Percentiles rank a stretch among this genome's conserved stretches.
These are phyloP conservation scores for Rossbeevera mucosa DNA, from an alignment of 768 basidiomycete genomes.

Conservation along the genomic window DNA sequence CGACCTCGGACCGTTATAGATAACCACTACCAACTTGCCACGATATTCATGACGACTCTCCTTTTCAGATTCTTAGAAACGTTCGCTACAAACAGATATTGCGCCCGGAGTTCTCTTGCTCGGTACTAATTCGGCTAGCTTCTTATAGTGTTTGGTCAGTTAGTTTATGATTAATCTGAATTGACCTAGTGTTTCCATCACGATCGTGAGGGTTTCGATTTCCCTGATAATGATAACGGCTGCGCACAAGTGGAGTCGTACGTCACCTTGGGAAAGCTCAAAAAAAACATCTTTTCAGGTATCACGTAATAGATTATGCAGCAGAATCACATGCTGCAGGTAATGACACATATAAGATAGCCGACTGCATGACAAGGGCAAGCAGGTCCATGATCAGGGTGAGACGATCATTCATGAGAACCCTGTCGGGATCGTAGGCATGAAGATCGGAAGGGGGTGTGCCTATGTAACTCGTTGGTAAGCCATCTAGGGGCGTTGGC, in stretches of 20 bases:
- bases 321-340: not conserved
- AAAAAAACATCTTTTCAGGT: not conserved
- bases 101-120: not conserved
- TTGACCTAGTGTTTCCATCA: not conserved
- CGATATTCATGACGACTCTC: constrained; percentile 17
- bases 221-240: not conserved
- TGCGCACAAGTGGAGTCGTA: not conserved
- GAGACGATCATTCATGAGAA: constrained; percentile 36
- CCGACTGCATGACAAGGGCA: not conserved
- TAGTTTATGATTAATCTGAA: constrained; percentile 8
- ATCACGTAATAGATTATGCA: not conserved
- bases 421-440: constrained; percentile 43
- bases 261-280: not conserved
- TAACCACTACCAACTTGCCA: constrained; percentile 3
- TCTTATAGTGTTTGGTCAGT: constrained; percentile 9
- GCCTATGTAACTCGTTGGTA: constrained; percentile 37
- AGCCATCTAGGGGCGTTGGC: not conserved
- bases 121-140: constrained; percentile 14
- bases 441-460: constrained; percentile 69
- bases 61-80: constrained; percentile 8
- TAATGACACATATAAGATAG: not conserved
- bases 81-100: constrained; percentile 12
- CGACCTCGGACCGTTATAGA: not conserved
- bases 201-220: not conserved
- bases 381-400: not conserved